Conservation (phyloP, 257 asterid species). For the Gentiana dahurica region DNA sequence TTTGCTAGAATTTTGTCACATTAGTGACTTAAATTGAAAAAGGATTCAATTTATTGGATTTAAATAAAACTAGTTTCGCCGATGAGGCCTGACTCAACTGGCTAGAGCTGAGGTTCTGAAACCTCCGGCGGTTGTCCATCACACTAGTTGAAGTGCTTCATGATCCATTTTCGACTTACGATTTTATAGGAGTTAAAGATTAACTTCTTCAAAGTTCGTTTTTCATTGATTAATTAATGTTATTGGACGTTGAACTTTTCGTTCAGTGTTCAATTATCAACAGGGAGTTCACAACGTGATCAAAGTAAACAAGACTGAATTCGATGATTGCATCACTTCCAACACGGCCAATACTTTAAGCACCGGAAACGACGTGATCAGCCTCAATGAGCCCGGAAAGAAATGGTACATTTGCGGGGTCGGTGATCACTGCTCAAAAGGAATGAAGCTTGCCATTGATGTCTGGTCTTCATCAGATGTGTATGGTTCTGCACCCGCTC, state of each 20-base stretch:
- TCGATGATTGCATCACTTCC: not conserved
- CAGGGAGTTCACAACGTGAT: conserved; percentile 8
- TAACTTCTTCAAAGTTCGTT: no score
- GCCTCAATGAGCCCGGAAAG: conserved; percentile 9
- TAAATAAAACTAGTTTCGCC: no score
- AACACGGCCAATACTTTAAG: not conserved
- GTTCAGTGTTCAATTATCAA: conserved; percentile 13
- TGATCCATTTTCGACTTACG: not conserved
- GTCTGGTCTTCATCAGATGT: conserved; percentile 1
- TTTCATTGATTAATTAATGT: no score
- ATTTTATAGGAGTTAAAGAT: not conserved
- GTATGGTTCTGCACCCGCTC: conserved; percentile 1
- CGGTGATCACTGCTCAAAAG: conserved; percentile 3
- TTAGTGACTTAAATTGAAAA: no score
- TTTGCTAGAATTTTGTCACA: no score
- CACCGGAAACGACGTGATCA: conserved; percentile 8
- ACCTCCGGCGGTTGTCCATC: no score
- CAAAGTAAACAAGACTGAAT: conserved; percentile 12
- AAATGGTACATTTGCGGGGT: conserved; percentile 22
- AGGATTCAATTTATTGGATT: no score
- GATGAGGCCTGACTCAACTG: no score
- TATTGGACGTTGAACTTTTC: not conserved
- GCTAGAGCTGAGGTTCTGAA: no score
- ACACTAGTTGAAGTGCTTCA: not conserved
- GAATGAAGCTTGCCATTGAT: conserved; percentile 16